Conservation (phyloP, 805 yeast species). For the Kodamaea leandrae region DNA sequence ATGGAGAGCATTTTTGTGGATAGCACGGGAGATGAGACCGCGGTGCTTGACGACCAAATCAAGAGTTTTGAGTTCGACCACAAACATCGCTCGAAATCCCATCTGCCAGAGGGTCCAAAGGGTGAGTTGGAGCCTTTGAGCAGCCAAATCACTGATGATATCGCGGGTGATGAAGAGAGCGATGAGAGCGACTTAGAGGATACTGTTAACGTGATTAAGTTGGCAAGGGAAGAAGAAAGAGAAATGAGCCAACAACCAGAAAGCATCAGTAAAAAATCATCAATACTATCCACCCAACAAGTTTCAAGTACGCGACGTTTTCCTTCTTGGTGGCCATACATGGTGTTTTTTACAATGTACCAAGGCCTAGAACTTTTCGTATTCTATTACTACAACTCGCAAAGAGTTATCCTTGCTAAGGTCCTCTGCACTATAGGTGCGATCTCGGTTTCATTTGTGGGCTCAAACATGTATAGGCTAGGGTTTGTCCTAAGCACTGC, state of each 20-base stretch:
- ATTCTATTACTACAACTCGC: neutral
- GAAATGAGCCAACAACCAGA: slow-evolving; percentile 1
- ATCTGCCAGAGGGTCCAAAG: no score
- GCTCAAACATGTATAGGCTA: neutral
- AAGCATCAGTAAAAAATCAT: no score
- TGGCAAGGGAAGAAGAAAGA: neutral
- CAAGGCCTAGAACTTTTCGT: neutral
- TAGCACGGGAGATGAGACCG: no score
- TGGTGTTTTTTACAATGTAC: neutral
- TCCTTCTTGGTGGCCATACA: no score
- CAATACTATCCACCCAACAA: no score
- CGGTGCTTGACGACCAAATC: no score
- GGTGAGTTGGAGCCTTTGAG: no score
- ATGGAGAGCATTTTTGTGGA: slow-evolving; percentile 17
- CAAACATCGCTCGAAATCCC: no score
- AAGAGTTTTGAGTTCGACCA: no score
- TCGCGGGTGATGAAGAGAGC: neutral
- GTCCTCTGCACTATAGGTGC: neutral
- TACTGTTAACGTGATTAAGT: neutral
- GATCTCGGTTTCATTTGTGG: neutral
- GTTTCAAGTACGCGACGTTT: no score
- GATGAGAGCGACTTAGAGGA: neutral
- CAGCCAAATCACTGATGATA: neutral
- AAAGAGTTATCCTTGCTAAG: neutral
- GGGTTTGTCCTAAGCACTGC: neutral